Evolutionary conservation across 108 stramenopile species (phyloP), one percentile per base, ranked within the genome.

Genomic region (Cyclotella cryptica): DNA sequence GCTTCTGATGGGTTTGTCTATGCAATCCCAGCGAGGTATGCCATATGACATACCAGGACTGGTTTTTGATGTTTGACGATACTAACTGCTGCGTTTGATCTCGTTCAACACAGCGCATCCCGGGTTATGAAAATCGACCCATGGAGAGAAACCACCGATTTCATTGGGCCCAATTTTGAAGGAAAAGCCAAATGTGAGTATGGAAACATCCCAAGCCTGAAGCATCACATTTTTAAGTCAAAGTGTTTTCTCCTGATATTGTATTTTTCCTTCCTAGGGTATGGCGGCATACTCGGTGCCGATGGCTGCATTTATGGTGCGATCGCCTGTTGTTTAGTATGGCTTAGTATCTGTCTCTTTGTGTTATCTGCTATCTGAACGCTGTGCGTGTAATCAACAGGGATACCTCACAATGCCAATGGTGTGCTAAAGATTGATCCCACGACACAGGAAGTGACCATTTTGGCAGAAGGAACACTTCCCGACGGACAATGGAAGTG

Each of bases 21-120:
- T 67, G 81, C 81, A 45, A 85, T 91, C 60, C 88, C 88, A n/a
- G 87, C 88, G n/a, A n/a, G n/a, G n/a, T n/a, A n/a, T n/a, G n/a
- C n/a, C n/a, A n/a, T n/a, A n/a, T n/a, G n/a, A n/a, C n/a, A n/a
- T n/a, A n/a, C n/a, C n/a, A n/a, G n/a, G n/a, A n/a, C n/a, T n/a
- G n/a, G n/a, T n/a, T n/a, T n/a, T n/a, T n/a, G n/a, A n/a, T n/a
- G n/a, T n/a, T n/a, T n/a, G n/a, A n/a, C n/a, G n/a, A n/a, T n/a
- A n/a, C n/a, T n/a, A n/a, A n/a, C n/a, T n/a, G n/a, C n/a, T n/a
- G n/a, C n/a, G n/a, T n/a, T n/a, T n/a, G n/a, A n/a, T n/a, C n/a
- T n/a, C n/a, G n/a, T n/a, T n/a, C n/a, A n/a, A n/a, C n/a, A n/a
- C 15, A 87, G 85, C 63, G 90, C 88, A 13, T 35, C 54, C 51